Evolutionary conservation across 495 filamentous ascomycete genomes (phyloP).

Genomic region (Lasiosphaeris hirsuta): DNA sequence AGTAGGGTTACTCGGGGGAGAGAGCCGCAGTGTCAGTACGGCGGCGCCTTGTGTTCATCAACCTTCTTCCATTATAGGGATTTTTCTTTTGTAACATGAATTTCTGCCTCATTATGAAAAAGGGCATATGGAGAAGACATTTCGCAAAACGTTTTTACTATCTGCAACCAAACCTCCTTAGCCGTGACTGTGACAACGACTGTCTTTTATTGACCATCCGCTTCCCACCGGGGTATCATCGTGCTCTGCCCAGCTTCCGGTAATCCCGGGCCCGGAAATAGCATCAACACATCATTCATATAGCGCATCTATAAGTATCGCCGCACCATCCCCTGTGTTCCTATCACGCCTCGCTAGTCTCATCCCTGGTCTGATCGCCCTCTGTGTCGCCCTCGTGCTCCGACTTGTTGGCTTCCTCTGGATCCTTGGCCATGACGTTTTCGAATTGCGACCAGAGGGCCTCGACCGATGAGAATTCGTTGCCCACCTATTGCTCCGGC

Average conservation of each 20-base stretch:
- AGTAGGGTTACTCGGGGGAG: neutral
- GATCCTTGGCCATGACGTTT: conserved; percentile 83
- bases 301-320: no score
- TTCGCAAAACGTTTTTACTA: conserved; percentile 23
- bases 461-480: conserved; percentile 95
- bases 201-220: neutral
- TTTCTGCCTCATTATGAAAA: conserved; percentile 22
- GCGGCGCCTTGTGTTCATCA: conserved; percentile 1
- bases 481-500: conserved; percentile 65
- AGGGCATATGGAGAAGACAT: conserved; percentile 34
- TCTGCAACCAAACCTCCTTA: neutral
- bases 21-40: neutral
- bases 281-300: no score
- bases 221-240: neutral
- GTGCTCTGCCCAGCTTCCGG: neutral
- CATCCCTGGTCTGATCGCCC: conserved; percentile 13
- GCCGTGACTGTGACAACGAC: neutral
- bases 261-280: neutral
- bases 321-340: neutral
- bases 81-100: conserved; percentile 27
- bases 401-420: conserved; percentile 39
- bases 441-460: conserved; percentile 97
- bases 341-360: neutral
- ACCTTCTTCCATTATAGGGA: conserved; percentile 24
- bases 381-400: conserved; percentile 25